Evolutionary conservation across 345 rosid species (phyloP).

Genomic region (Eucalyptus cloeziana): DNA sequence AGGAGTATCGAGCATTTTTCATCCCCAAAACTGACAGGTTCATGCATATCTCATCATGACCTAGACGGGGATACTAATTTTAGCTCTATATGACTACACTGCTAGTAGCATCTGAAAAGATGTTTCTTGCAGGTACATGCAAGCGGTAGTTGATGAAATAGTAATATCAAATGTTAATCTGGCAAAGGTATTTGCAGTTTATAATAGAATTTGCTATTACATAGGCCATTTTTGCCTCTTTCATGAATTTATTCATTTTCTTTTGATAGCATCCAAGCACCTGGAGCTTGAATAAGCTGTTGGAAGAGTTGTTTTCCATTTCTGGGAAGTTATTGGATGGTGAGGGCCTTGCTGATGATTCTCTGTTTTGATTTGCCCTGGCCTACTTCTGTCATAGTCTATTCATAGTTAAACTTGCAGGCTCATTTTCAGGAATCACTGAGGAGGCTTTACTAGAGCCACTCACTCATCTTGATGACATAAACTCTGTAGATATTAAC

Average conservation of each 20-base stretch:
- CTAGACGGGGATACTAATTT: neutral
- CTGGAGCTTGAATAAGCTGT: conserved; percentile 69
- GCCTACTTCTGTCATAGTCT: neutral
- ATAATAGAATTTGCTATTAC: neutral
- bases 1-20: neutral
- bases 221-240: neutral
- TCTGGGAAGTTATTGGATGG: conserved; percentile 61
- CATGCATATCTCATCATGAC: neutral
- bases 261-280: conserved; percentile 57
- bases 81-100: neutral
- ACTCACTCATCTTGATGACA: conserved; percentile 40
- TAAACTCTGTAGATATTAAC: conserved; percentile 36
- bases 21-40: neutral
- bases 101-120: neutral
- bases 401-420: conserved; percentile 15
- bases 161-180: conserved; percentile 58
- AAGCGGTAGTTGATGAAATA: conserved; percentile 88
- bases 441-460: conserved; percentile 44
- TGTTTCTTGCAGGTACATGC: conserved; percentile 57
- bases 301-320: conserved; percentile 45
- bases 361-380: neutral
- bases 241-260: neutral
- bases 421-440: conserved; percentile 35
- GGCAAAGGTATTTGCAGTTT: conserved; percentile 32
- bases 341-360: conserved; percentile 14